Evolutionary conservation across 2,329 filamentous ascomycete species (phyloP).

Genomic region (Colletotrichum sp.): DNA sequence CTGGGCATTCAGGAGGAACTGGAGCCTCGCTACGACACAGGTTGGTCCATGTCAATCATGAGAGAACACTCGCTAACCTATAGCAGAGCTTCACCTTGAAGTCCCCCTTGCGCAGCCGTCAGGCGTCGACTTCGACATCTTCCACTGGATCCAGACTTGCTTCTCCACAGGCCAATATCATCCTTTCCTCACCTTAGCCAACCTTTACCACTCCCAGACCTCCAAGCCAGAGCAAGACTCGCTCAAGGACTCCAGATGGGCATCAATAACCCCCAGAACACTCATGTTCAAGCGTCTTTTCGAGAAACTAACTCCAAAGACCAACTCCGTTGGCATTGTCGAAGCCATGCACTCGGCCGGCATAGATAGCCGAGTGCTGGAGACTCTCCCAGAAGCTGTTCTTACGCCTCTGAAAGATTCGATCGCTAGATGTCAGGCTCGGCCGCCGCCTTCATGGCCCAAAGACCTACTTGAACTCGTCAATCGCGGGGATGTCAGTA

Average conservation of each 20-base stretch:
- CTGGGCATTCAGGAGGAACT: conserved; percentile 57
- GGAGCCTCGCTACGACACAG: conserved; percentile 41
- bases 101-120: conserved; percentile 33
- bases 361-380: conserved; percentile 70
- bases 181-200: conserved; percentile 46
- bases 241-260: conserved; percentile 45
- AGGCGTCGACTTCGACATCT: conserved; percentile 37
- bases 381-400: conserved; percentile 86
- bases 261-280: conserved; percentile 67
- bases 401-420: conserved; percentile 81
- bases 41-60: conserved; percentile 30
- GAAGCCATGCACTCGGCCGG: conserved; percentile 76
- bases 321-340: conserved; percentile 67
- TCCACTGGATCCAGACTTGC: conserved; percentile 58
- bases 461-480: conserved; percentile 75
- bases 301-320: conserved; percentile 55
- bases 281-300: conserved; percentile 74
- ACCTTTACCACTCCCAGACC: conserved; percentile 48
- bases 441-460: conserved; percentile 80
- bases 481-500: conserved; percentile 80
- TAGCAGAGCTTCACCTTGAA: conserved; percentile 34
- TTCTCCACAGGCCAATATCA: conserved; percentile 42
- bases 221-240: conserved; percentile 39
- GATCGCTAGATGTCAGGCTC: conserved; percentile 83
- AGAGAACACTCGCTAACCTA: not conserved